These are phyloP conservation scores for Escovopsis sp. DNA, from an alignment of 2,329 filamentous ascomycete species.

Conservation along the genomic window DNA sequence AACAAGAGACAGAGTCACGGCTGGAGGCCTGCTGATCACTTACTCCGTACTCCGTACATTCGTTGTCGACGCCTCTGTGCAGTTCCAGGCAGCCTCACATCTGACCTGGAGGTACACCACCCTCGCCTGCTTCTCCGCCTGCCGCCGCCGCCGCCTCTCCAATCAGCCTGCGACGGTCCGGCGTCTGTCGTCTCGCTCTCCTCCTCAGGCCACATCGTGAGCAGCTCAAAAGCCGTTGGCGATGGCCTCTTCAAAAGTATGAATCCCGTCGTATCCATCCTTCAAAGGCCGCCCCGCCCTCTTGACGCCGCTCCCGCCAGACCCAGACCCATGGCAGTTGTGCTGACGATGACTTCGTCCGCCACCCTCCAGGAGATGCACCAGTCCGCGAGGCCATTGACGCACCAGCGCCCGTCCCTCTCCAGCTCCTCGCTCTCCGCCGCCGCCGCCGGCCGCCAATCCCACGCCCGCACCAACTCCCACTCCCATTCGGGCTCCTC, in stretches of 20 bases:
- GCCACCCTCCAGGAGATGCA: conserved; percentile 40
- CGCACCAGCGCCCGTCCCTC: conserved; percentile 45
- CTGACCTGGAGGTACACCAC: no score
- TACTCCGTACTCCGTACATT: no score
- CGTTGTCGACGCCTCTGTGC: no score
- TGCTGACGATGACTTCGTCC: conserved; percentile 17
- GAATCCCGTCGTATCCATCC: conserved; percentile 2
- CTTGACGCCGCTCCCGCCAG: conserved; percentile 17
- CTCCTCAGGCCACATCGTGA: conserved; percentile 10
- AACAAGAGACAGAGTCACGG: no score
- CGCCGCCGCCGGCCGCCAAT: conserved; percentile 39
- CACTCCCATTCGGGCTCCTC: conserved; percentile 54
- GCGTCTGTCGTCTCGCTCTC: conserved; percentile 18
- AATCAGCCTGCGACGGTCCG: conserved; percentile 16
- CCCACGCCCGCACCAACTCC: conserved; percentile 62
- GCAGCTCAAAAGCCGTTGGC: conserved; percentile 25
- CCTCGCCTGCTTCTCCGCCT: no score
- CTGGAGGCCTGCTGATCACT: no score
- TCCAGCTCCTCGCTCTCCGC: conserved; percentile 43
- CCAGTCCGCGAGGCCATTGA: conserved; percentile 51
- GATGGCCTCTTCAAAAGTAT: conserved; percentile 52
- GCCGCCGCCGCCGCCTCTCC: no score
- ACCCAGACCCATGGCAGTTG: conserved; percentile 14
- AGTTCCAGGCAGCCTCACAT: no score
- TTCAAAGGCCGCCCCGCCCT: conserved; percentile 11